Base-by-base conservation (phyloP, 1,284 basidiomycete genomes). In the Leccinum pseudoinsigne region DNA sequence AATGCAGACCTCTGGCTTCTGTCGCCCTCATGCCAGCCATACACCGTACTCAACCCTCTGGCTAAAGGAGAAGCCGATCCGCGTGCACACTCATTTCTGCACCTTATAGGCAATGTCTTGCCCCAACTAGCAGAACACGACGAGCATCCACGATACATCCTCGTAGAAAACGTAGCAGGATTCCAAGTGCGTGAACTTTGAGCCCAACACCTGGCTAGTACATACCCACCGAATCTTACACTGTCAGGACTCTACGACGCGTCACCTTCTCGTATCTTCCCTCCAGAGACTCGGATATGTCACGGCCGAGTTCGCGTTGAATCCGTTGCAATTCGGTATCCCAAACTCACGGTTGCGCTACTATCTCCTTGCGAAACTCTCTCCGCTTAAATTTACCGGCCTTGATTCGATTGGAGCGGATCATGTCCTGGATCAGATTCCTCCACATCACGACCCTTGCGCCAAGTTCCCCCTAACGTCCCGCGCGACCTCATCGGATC, bases 1-100 rank as follows among this genome's bases (percentile, higher is more conserved):
- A 66, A 80, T 65, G 85, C 86, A 28, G 74, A 86, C 65, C 69
- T 90, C 5, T 92, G 90, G 89, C 80, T 92, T 26, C 73, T 92
- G 47, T 92, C 90, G 0, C 90, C 90, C 5, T 85, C 90, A 9
- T 93, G 91, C 70, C 90, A 92, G 69, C 90, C 90, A 0, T 93
- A 92, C 68, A 92, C 90, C 0, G 83, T 91, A 2, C 78, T 93
- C 60, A 92, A 91, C 69, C 86, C 89, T 2, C 78, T 80, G 23
- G 86, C 89, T 9, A 87, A 86, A 77, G 90, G 88, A 6, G 82
- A 81, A 9, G 76, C 77, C 23, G 90, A 93, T 75, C 87, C 90
- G 5, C 82, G 90, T n/a, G 90, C 90, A 9, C 80, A 82, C 67
- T 90, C 89, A 0, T 93, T 92, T 72, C 78, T 91, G 28, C 85